Evolutionary conservation across 495 filamentous ascomycete species (phyloP).

Genomic region (Talaromyces borbonicus): DNA sequence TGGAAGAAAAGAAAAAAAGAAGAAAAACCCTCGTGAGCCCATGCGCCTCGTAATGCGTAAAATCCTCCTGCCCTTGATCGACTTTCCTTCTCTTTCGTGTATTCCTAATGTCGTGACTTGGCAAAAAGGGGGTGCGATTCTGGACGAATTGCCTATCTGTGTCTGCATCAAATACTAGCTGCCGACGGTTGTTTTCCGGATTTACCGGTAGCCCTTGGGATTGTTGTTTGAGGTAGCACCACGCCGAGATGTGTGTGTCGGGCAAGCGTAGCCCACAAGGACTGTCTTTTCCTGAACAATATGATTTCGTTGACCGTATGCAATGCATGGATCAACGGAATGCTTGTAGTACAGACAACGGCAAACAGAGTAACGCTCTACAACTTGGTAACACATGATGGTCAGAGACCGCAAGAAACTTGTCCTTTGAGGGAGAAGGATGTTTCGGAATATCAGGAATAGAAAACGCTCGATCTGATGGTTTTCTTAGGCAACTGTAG

Average conservation of each 20-base stretch:
- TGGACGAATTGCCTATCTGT: no score
- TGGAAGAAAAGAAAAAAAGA: background rate
- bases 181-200: background rate
- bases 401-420: background rate
- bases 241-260: constrained; percentile 42
- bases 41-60: constrained; percentile 4
- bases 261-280: constrained; percentile 71
- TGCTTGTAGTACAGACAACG: constrained; percentile 74
- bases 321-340: constrained; percentile 61
- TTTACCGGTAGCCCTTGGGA: constrained; percentile 7
- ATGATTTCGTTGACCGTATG: constrained; percentile 64
- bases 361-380: constrained; percentile 72
- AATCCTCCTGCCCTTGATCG: background rate
- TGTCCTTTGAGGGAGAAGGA: background rate
- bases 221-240: constrained; percentile 1
- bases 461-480: background rate
- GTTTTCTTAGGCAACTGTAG: no score
- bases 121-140: no score
- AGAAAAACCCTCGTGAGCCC: background rate
- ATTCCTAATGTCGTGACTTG: no score
- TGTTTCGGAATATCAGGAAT: background rate
- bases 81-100: background rate
- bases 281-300: constrained; percentile 61
- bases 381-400: constrained; percentile 60
- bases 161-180: no score